Evolutionary conservation across 768 basidiomycete genomes (phyloP), one percentile per base, ranked within the genome.

Genomic region (Naganishia antarctica): DNA sequence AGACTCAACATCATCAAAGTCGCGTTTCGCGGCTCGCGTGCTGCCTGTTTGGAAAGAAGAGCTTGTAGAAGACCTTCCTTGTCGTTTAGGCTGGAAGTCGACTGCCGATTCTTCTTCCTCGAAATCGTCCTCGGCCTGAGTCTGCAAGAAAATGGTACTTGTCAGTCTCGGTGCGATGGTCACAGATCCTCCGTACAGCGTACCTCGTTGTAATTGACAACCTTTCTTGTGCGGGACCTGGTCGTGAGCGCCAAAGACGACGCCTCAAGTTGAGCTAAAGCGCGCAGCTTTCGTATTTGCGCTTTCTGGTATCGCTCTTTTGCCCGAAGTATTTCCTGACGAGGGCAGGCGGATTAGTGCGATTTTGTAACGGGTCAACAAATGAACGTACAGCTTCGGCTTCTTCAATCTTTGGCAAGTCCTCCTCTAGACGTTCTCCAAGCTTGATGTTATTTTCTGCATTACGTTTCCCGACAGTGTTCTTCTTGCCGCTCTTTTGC

Each of bases 361-460:
- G 13, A 32, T 32, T 2, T 12, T 23, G 11, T 18, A 37, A 18
- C 40, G 8, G 37, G 23, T 18, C 21, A 41, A 11, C 4, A 4
- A 15, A 18, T 29, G 3, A 8, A 28, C 45, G 40, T 57, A 62
- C 61, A 12, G 47, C 47, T 49, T 62, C 61, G 4, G 47, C 44
- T 49, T 34, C 61, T 40, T 62, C 61, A 23, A 62, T 47, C 47
- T 62, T 48, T 6, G 61, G 32, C 47, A 62, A 41, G 18, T 48
- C 47, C 46, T n/a, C 49, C 23, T 51, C 62, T 28, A 63, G 40
- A n/a, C 21, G 31, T 32, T 63, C 28, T 13, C 29, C 62, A 18
- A 63, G 32, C 23, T 57, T 57, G 23, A 57, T n/a, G 26, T 57
- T 26, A 34, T 57, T 57, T 29, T 57, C 63, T 21, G 63, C 63